Evolutionary conservation across 495 filamentous ascomycete species (phyloP), one percentile per base, ranked within the genome.

Genomic region (Rhizodiscina lignyota): DNA sequence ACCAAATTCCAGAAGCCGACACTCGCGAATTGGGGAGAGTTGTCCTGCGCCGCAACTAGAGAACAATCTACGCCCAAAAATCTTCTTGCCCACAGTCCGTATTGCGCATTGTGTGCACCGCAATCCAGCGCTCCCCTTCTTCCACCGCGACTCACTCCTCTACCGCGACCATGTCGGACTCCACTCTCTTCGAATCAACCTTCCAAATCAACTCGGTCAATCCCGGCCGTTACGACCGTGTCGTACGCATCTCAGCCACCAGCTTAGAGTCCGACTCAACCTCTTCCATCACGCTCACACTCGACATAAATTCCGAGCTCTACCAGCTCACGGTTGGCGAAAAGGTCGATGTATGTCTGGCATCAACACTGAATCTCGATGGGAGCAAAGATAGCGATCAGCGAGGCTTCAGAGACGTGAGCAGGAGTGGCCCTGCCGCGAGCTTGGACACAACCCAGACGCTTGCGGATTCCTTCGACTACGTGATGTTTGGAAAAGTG

Each of bases 401-500:
- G 39, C 66, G 64, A 44, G 79, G 84, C 30, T 94, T 85, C 85
- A 73, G 83, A 50, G 79, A 85, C 32, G 65, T 76, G 18, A 67
- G 63, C 44, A 65, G 72, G 54, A n/a, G n/a, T n/a, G n/a, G n/a
- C n/a, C n/a, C n/a, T n/a, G n/a, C n/a, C n/a, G n/a, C n/a, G n/a
- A n/a, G n/a, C n/a, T n/a, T n/a, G n/a, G 75, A 70, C 21, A 20
- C 8, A 5, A 83, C 92, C 52, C 59, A 70, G 34, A 82, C 72
- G 8, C 62, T 99, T 26, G 85, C 89, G 16, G 85, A 96, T 54
- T 74, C 80, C 56, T 99, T 74, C 41, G 91, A 99, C 48, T 99
- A 99, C 55, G 89, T 96, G 30, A 94, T 85, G 57, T 74, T 94
- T 57, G 89, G 89, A 40, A 96, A 94, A 72, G 77, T 94, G 22